Percentiles rank a stretch among this genome's conserved stretches.
Conservation (phyloP, 495 filamentous ascomycete genomes). For the Penicillium atrosanguineum region DNA sequence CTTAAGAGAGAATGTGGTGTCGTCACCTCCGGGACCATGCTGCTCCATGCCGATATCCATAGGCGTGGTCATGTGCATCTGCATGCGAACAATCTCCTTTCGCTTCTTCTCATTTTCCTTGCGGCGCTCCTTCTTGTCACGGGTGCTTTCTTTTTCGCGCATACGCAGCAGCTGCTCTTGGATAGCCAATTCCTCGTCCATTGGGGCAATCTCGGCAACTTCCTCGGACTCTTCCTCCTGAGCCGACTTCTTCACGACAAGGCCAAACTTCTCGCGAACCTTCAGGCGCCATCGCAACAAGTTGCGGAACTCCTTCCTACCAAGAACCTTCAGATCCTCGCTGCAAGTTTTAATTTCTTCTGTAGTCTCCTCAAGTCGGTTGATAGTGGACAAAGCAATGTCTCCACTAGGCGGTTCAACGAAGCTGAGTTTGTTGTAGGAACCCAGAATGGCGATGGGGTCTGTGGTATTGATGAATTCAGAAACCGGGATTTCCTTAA, state of each 20-base stretch:
- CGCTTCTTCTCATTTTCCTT: constrained; percentile 87
- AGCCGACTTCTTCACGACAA: constrained; percentile 63
- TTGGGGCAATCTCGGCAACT: constrained; percentile 74
- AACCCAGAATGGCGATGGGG: constrained; percentile 92
- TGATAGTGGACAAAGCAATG: constrained; percentile 79
- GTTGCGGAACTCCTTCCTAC: constrained; percentile 90
- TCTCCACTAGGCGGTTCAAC: constrained; percentile 73
- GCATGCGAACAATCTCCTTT: constrained; percentile 88
- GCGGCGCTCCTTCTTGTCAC: constrained; percentile 75
- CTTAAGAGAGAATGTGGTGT: constrained; percentile 81
- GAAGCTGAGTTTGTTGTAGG: constrained; percentile 80
- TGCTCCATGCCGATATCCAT: constrained; percentile 96
- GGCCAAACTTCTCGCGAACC: constrained; percentile 87
- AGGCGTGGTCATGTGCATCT: constrained; percentile 93
- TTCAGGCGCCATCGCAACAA: constrained; percentile 90
- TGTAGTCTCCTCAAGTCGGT: constrained; percentile 91
- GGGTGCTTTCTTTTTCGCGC: constrained; percentile 68
- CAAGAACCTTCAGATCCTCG: constrained; percentile 83
- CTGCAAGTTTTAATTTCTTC: constrained; percentile 83
- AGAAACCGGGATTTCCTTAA: constrained; percentile 79
- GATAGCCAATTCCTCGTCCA: constrained; percentile 91
- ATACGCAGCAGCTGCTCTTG: constrained; percentile 82
- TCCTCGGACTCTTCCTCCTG: constrained; percentile 61
- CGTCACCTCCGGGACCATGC: constrained; percentile 68
- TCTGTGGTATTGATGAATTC: constrained; percentile 95